phyloP scores from a whole-genome alignment of 306 rosid species.

The Mimosa pudica region DNA sequence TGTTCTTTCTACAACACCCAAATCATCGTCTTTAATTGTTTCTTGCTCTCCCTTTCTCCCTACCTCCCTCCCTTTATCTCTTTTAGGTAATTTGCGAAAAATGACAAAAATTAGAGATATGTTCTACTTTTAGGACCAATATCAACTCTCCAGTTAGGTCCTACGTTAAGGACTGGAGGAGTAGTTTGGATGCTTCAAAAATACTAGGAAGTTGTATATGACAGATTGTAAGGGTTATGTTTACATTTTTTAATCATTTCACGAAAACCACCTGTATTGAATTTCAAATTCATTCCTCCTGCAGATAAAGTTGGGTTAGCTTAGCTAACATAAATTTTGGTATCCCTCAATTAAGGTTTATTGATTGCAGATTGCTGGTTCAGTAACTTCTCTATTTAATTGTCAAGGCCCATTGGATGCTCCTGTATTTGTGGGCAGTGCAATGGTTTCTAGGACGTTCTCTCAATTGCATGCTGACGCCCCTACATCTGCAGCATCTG shows the following conservation, averaged over 20 bases:
- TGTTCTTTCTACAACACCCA: no score
- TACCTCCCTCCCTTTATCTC: no score
- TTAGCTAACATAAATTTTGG: slow-evolving; percentile 17
- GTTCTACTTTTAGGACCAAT: no score
- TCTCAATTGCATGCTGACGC: slow-evolving; percentile 55
- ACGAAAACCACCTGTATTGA: slow-evolving; percentile 1
- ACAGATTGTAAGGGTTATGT: background rate
- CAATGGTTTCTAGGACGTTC: slow-evolving; percentile 83
- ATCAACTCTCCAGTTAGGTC: no score
- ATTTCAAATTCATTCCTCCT: slow-evolving; percentile 12
- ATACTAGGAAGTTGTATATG: slow-evolving; percentile 13
- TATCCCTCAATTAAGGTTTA: slow-evolving; percentile 30
- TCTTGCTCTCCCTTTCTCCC: no score
- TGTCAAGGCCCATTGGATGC: slow-evolving; percentile 94
- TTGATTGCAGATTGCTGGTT: slow-evolving; percentile 88
- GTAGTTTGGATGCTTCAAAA: slow-evolving; percentile 10
- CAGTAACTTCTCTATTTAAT: slow-evolving; percentile 89
- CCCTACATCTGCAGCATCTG: slow-evolving; percentile 74
- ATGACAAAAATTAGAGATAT: no score
- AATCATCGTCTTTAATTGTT: no score
- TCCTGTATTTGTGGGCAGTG: slow-evolving; percentile 96
- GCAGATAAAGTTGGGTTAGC: slow-evolving; percentile 11
- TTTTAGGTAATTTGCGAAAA: no score
- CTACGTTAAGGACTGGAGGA: no score
- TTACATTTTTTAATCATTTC: slow-evolving; percentile 16